These are phyloP conservation scores for Trichoderma virens DNA, from an alignment of 495 filamentous ascomycete species.

Conservation along the genomic window DNA sequence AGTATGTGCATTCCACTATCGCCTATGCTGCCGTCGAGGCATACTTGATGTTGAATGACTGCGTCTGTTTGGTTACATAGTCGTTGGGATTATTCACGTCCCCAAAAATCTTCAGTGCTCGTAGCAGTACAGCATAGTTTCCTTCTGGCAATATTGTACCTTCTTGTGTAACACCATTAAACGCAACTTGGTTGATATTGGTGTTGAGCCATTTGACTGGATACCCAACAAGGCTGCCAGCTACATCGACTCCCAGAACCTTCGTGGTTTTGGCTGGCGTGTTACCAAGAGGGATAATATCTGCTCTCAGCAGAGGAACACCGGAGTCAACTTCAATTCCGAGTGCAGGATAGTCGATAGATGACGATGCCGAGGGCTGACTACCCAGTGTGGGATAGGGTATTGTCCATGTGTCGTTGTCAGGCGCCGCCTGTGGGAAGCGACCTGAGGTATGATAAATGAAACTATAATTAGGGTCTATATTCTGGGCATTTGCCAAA, in stretches of 20 bases:
- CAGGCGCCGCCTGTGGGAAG: not conserved
- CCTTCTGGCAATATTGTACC: conserved; percentile 21
- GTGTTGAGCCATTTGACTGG: not conserved
- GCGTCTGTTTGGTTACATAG: conserved; percentile 21
- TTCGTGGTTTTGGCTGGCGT: not conserved
- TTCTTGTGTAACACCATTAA: not conserved
- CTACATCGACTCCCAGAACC: not conserved
- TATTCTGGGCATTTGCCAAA: conserved; percentile 15
- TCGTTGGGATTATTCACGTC: conserved; percentile 22
- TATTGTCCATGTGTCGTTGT: not conserved
- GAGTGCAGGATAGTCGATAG: not conserved
- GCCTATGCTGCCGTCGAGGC: not conserved
- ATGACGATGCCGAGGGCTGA: not conserved
- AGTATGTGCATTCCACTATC: not conserved
- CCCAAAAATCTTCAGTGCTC: conserved; percentile 38
- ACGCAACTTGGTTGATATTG: not conserved
- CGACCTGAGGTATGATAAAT: not conserved
- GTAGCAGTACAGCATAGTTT: conserved; percentile 34
- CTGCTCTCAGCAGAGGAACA: not conserved
- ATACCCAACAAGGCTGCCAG: not conserved
- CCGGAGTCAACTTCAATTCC: not conserved
- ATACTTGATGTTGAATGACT: not conserved
- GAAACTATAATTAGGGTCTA: not conserved
- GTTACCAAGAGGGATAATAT: not conserved
- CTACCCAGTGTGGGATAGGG: not conserved